Evolutionary conservation across 106 monocot genomes (phyloP).

Genomic region (Narthecium ossifragum): DNA sequence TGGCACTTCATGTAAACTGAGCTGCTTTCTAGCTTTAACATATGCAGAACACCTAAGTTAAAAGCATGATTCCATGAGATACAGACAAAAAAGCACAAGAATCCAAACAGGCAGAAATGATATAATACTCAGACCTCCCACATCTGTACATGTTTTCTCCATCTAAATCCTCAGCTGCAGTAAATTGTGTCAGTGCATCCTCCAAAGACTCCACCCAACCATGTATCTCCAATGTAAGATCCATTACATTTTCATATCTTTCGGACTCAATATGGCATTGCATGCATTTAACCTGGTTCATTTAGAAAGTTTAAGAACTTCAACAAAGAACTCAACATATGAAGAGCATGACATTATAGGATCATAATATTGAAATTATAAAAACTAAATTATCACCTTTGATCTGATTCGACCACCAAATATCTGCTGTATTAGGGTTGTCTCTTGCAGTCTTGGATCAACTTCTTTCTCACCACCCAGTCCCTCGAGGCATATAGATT

Average conservation of each 20-base stretch:
- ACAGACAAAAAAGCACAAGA: background rate
- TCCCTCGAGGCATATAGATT: constrained; percentile 71
- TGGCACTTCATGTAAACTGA: constrained; percentile 88
- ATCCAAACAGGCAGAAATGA: background rate
- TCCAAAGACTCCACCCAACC: constrained; percentile 96
- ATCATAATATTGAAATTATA: too few species aligned
- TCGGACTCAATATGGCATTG: constrained; percentile 88
- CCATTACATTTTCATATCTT: constrained; percentile 93
- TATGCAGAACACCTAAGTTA: constrained; percentile 65
- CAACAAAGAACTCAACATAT: background rate
- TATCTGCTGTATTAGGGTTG: constrained; percentile 89
- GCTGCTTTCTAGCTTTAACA: constrained; percentile 90
- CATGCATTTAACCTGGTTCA: constrained; percentile 81
- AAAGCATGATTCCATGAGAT: background rate
- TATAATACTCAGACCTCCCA: constrained; percentile 55
- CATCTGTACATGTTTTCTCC: constrained; percentile 99
- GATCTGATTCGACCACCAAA: constrained; percentile 95
- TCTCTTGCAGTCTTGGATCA: constrained; percentile 75
- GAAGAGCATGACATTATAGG: too few species aligned
- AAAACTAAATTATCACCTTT: constrained; percentile 43
- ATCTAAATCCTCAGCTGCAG: constrained; percentile 95
- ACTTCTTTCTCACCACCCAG: constrained; percentile 87
- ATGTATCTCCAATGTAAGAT: constrained; percentile 95
- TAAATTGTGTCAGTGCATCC: constrained; percentile 95
- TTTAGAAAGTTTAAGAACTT: background rate